phyloP scores from a whole-genome alignment of 176 grass and related monocot genomes.

The Musa beccarii region DNA sequence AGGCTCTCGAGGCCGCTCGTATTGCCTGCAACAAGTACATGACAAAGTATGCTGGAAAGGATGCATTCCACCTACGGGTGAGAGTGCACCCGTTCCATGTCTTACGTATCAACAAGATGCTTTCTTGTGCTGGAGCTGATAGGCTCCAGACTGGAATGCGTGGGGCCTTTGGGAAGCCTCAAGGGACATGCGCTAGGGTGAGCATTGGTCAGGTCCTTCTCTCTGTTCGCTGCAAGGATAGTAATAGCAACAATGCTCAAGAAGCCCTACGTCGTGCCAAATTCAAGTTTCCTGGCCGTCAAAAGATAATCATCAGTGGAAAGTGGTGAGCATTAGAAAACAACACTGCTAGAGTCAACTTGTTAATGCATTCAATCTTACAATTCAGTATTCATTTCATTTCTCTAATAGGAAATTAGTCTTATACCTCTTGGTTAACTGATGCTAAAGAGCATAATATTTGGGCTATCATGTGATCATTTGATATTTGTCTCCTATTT shows the following conservation, averaged over 20 bases:
- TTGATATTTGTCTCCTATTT: too few relatives aligned
- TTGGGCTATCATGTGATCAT: too few relatives aligned
- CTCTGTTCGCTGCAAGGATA: not conserved
- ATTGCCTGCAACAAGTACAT: conserved; percentile 2
- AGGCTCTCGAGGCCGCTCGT: not conserved
- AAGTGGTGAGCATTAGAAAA: not conserved
- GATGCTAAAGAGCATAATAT: too few relatives aligned
- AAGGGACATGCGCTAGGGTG: not conserved
- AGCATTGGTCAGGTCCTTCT: not conserved
- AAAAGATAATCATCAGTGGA: not conserved
- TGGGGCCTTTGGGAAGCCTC: not conserved
- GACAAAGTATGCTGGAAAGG: not conserved
- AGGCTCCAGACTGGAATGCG: not conserved
- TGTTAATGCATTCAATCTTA: too few relatives aligned
- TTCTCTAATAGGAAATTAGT: too few relatives aligned
- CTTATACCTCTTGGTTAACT: too few relatives aligned
- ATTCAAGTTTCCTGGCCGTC: not conserved
- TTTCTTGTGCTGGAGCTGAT: conserved; percentile 3
- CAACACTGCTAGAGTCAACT: too few relatives aligned
- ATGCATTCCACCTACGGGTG: conserved; percentile 1
- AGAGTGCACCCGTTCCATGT: not conserved
- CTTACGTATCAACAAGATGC: not conserved
- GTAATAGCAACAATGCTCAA: not conserved
- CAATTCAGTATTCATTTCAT: too few relatives aligned
- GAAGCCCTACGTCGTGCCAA: not conserved